Base-by-base conservation (phyloP, 306 rosid genomes). In the Casuarina cunninghamiana region DNA sequence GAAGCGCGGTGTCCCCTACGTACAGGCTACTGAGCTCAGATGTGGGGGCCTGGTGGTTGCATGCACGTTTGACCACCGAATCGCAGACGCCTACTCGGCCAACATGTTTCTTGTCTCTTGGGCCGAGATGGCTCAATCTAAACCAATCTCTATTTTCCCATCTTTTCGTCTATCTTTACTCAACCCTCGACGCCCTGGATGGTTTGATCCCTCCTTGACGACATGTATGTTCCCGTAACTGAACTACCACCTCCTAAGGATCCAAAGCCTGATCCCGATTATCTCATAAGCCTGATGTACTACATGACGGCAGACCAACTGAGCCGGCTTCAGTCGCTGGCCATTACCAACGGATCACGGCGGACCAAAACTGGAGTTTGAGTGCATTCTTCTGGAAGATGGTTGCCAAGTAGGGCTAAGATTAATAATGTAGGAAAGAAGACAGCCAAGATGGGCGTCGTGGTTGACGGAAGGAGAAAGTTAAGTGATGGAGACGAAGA, bases 61-160 rank as follows among this genome's bases (percentile, higher is more conserved):
- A 26, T 26, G 32, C 32, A 26, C 32, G 32, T 26, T 26, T 26
- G 32, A 26, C 32, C 32, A 26, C 32, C 32, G 32, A 26, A 26
- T 26, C 32, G 32, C 32, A 26, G 32, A 26, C 32, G 32, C 32
- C 32, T 26, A 26, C 32, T 26, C 32, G 32, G 32, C 32, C 32
- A 26, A 26, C 32, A 26, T 26, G 32, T 26, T 26, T 17, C 73
- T 89, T 1, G 84, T 89, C 1, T 79, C 91, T 32, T 93, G 98
- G 98, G 93, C 97, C 9, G 53, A 80, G 54, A 80, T 83, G 80
- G 91, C 91, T 58, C 88, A 75, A 32, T 76, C 72, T 2, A 87
- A 83, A 57, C 75, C 87, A 10, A 76, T 77, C 61, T 43, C 84
- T 10, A 10, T 3, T 1, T 6, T 42, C 17, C 86, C 98, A 58